Conservation (phyloP, 257 asterid genomes). For the Penstemon newberryi region DNA sequence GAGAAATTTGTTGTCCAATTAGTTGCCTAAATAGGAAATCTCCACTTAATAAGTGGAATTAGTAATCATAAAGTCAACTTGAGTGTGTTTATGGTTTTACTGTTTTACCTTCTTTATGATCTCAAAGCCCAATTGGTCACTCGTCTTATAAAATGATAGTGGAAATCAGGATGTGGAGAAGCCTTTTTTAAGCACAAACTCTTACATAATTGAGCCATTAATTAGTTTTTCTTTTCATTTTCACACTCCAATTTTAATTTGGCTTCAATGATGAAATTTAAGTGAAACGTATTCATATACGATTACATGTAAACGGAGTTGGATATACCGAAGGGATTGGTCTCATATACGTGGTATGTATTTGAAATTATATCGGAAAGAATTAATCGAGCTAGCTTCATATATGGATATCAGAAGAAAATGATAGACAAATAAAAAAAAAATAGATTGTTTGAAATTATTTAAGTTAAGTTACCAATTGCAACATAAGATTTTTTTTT, state of each 20-base stretch:
- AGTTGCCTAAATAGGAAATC: slow-evolving; percentile 58
- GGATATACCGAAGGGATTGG: background rate
- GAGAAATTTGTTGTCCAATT: slow-evolving; percentile 12
- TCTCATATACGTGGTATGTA: background rate
- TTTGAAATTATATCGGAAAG: no score
- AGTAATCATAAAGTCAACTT: slow-evolving; percentile 40
- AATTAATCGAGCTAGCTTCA: no score
- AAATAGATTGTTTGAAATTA: no score
- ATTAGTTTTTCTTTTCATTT: background rate
- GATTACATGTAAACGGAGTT: background rate
- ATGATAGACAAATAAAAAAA: no score
- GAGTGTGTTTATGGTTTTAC: slow-evolving; percentile 39
- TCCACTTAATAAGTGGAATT: slow-evolving; percentile 57
- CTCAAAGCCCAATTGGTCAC: slow-evolving; percentile 5
- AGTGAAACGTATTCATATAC: background rate
- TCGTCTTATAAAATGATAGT: slow-evolving; percentile 5
- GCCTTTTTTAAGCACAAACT: slow-evolving; percentile 23
- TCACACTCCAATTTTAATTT: background rate
- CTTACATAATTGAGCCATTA: background rate
- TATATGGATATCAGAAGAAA: no score
- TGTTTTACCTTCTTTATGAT: slow-evolving; percentile 41
- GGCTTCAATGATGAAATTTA: background rate
- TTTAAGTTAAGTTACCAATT: no score
- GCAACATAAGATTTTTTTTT: no score
- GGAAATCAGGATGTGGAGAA: slow-evolving; percentile 22